Base-by-base conservation (phyloP, 371 early-diverging fungal species). In the Rhizopus delemar region DNA sequence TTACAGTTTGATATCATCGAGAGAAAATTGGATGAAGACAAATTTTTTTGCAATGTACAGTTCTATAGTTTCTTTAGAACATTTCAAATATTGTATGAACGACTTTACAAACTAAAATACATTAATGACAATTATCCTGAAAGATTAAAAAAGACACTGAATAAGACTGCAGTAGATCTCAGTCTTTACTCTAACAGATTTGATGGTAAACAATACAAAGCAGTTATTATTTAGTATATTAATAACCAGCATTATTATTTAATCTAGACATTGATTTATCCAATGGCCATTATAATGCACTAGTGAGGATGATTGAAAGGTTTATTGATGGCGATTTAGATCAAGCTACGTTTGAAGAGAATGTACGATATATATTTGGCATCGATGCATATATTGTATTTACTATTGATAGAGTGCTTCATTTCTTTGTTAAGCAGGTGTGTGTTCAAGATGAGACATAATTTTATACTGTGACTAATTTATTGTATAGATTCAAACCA, bases 31-130 rank as follows among this genome's bases (percentile, higher is more conserved):
- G 22, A 22, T 22, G 22, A 22, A 3, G 78, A 78, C 59, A 84
- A 77, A 56, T 81, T 90, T 59, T 88, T 89, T 71, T 87, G 85
- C 16, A 94, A 96, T 65, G 88, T 80, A 35, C 73, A 69, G 22
- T 90, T 90, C 57, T 98, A 92, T 68, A 88, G 86, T 46, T 93
- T 98, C 64, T 87, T 97, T 75, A 75, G 97, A 46, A 85, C 92
- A 22, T 22, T 69, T 48, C 77, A 94, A 85, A 79, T 91, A 51
- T 66, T 94, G 6, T 97, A 94, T 74, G 80, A 80, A 22, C 85
- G 97, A 38, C 68, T 98, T 48, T 66, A 81, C 51, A 88, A 87
- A 38, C 84, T 97, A 68, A 93, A 93, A 65, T 75, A 81, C 50
- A 54, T 89, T 3, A 82, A 91, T 15, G 66, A 75, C 6, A 77